Evolutionary conservation across 2,329 filamentous ascomycete genomes (phyloP).

Genomic region (Pseudogymnoascus sp.): DNA sequence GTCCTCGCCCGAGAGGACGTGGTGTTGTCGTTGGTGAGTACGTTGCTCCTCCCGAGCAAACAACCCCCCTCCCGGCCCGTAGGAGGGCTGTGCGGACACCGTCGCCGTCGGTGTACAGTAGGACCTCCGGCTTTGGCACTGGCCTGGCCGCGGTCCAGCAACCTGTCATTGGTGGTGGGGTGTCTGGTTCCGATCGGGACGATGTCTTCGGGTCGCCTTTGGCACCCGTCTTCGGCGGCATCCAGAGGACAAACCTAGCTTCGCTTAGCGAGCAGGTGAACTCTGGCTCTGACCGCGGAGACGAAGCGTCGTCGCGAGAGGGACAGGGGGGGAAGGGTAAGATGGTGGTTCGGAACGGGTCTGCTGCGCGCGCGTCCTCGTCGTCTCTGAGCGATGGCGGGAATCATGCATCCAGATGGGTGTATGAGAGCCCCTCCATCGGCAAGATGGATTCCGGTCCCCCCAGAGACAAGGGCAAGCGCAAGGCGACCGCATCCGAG

Average conservation of each 20-base stretch:
- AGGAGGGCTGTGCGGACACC: neutral
- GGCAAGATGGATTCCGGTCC: conserved; percentile 6
- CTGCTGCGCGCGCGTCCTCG: neutral
- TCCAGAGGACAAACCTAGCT: neutral
- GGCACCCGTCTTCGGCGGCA: neutral
- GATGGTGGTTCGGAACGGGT: neutral
- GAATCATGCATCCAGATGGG: neutral
- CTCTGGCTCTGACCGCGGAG: neutral
- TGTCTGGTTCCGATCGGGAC: neutral
- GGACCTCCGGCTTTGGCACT: neutral
- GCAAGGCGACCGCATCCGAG: neutral
- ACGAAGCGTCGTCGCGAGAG: neutral
- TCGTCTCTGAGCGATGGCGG: neutral
- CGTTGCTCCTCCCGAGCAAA: neutral
- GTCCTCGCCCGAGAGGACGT: neutral
- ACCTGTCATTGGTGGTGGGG: neutral
- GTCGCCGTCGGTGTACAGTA: conserved; percentile 4
- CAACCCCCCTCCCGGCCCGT: neutral
- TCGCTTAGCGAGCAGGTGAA: neutral
- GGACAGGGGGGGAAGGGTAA: neutral
- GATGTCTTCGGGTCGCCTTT: neutral
- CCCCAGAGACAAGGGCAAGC: conserved; percentile 4
- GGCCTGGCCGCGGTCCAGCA: neutral
- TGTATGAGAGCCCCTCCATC: neutral
- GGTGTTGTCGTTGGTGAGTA: neutral